A percentile compares a stretch with the other conserved stretches of the same genome.
Conservation (phyloP, 2,329 filamentous ascomycete genomes). For the Fusarium begoniae region DNA sequence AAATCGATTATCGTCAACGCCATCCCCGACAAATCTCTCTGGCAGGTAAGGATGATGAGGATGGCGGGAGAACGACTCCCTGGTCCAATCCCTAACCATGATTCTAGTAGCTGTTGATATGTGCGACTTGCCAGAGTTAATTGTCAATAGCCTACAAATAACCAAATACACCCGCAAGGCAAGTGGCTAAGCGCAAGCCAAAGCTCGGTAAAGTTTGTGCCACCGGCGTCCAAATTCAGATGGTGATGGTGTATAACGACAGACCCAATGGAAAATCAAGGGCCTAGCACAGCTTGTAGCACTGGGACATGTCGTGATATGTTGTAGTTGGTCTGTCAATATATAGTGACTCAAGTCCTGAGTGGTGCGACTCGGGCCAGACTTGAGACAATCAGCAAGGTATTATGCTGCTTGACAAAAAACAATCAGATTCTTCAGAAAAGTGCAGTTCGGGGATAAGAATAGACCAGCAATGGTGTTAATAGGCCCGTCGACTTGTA, state of each 20-base stretch:
- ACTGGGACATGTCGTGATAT: conserved; percentile 24
- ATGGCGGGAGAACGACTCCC: conserved; percentile 53
- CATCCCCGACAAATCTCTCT: conserved; percentile 45
- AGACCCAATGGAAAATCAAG: not conserved
- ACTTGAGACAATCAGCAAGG: not conserved
- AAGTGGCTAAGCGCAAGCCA: not conserved
- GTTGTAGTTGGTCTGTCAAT: not conserved
- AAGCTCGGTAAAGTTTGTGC: not conserved
- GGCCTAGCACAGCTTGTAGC: not conserved
- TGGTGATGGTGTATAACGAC: not conserved
- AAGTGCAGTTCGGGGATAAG: not conserved
- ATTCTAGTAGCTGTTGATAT: not conserved
- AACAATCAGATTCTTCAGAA: not conserved
- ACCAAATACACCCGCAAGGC: not conserved
- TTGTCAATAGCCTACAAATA: not conserved
- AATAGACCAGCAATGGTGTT: not conserved
- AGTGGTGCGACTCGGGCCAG: not conserved
- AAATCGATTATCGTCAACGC: conserved; percentile 48
- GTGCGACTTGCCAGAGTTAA: not conserved
- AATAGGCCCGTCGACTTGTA: not conserved
- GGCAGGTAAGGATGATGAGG: conserved; percentile 45
- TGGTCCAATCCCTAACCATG: conserved; percentile 55
- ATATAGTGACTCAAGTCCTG: not conserved
- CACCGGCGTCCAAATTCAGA: not conserved
- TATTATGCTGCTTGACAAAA: not conserved